Percentiles rank a stretch among this genome's conserved stretches.
phyloP scores from a whole-genome alignment of 2,329 filamentous ascomycete genomes.

The Hypoxylon sp. region DNA sequence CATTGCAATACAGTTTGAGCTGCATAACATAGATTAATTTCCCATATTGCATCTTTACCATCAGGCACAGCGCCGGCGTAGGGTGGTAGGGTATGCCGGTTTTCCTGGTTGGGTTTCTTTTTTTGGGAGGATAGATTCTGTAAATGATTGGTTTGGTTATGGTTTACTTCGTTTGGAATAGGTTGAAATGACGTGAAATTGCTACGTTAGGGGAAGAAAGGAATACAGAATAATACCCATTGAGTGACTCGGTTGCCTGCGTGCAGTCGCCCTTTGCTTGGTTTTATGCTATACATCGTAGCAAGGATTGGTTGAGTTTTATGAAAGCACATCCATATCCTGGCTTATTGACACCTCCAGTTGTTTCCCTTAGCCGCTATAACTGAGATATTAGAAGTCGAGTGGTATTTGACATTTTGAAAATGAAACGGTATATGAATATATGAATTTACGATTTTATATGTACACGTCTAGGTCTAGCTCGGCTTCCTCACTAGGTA shows the following conservation, averaged over 20 bases:
- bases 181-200: constrained; percentile 26
- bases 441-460: constrained; percentile 11
- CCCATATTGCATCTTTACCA: constrained; percentile 19
- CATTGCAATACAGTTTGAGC: constrained; percentile 22
- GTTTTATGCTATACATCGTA: neutral
- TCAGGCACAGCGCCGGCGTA: constrained; percentile 41
- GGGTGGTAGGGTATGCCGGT: constrained; percentile 3
- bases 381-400: neutral
- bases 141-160: constrained; percentile 9
- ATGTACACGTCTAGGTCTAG: constrained; percentile 32
- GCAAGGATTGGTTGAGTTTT: neutral
- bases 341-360: neutral
- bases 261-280: neutral
- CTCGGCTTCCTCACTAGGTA: constrained; percentile 18
- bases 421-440: constrained; percentile 11
- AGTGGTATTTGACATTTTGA: neutral
- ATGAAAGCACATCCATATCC: neutral
- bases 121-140: constrained; percentile 28
- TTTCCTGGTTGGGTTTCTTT: constrained; percentile 5
- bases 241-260: constrained; percentile 10
- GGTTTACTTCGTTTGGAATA: constrained; percentile 13
- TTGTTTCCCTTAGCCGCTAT: neutral
- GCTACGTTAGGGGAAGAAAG: constrained; percentile 16
- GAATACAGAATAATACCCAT: constrained; percentile 27
- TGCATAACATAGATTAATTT: constrained; percentile 27